phyloP scores from a whole-genome alignment of 2,329 filamentous ascomycete species.

The Scedosporium boydii region DNA sequence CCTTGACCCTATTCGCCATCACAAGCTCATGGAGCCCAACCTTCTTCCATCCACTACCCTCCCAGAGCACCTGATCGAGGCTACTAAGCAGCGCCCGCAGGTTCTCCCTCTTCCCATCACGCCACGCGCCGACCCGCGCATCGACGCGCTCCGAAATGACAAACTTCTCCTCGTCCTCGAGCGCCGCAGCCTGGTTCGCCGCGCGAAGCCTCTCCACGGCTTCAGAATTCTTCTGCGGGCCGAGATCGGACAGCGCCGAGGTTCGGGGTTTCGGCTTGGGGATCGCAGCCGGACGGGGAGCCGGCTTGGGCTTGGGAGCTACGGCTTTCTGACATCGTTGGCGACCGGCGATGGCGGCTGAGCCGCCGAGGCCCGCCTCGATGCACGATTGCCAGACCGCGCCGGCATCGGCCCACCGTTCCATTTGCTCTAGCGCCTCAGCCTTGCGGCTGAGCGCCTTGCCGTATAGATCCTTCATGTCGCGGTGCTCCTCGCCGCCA shows the following conservation, averaged over 20 bases:
- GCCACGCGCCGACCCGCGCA: conserved; percentile 69
- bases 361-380: conserved; percentile 75
- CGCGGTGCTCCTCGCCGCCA: conserved; percentile 54
- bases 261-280: conserved; percentile 36
- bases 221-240: conserved; percentile 49
- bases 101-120: conserved; percentile 87
- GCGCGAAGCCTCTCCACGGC: conserved; percentile 75
- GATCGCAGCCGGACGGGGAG: conserved; percentile 33
- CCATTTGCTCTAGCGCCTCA: conserved; percentile 89
- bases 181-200: conserved; percentile 77
- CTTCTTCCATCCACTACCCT: conserved; percentile 91
- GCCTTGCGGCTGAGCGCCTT: conserved; percentile 93
- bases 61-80: conserved; percentile 84
- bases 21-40: conserved; percentile 89
- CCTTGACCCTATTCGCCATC: conserved; percentile 90
- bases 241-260: conserved; percentile 25
- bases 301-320: conserved; percentile 53
- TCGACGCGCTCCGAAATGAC: conserved; percentile 80
- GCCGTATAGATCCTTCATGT: conserved; percentile 88
- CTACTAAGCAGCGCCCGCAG: conserved; percentile 78
- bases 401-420: conserved; percentile 82
- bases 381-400: conserved; percentile 74
- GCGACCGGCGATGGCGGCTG: conserved; percentile 73
- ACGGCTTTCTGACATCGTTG: conserved; percentile 83
- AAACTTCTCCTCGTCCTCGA: conserved; percentile 86